Base-by-base conservation (phyloP, 192 early-diverging fungal species). In the Coemansia javaensis region DNA sequence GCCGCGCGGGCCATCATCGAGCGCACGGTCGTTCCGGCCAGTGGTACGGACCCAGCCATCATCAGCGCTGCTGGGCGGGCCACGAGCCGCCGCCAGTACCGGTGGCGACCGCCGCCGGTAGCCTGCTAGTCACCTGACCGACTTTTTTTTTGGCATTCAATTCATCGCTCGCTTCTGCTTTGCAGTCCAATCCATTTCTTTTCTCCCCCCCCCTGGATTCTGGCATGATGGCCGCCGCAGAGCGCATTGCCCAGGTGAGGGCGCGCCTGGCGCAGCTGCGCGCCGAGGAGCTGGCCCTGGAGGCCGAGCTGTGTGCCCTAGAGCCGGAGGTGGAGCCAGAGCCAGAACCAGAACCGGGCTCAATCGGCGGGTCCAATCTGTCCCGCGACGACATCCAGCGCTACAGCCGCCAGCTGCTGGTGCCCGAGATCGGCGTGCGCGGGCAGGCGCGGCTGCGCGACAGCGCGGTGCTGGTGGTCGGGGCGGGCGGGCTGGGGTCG, bases 401-500 rank as follows among this genome's bases (percentile, higher is more conserved):
- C 0, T 94, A 84, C 74, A 85, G 88, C 30, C 81, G 94, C 3
- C 94, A 97, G 53, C 75, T 97, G 21, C 81, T 97, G 24, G 59
- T 94, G 15, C 84, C 85, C 0, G 84, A 83, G 38, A 82, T 92
- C 48, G 90, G 65, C 13, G 39, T 34, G 35, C 41, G 62, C 82
- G 95, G 84, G 18, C 93, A 95, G 66, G 55, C 87, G 34, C 79
- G 74, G 30, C 63, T 98, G 33, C 75, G 79, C 12, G 85, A 89
- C 46, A 71, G 84, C 15, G 73, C 82, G 0, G 86, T 93, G 37
- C 71, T 97, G 7, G 75, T 98, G 4, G 90, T 95, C 3, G 94
- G 94, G 6, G 86, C 91, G n/a, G 96, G 96, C 46, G 96, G 96
- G 1, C 79, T 98, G 10, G 96, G 96, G 1, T 80, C 91, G 3